phyloP scores from a whole-genome alignment of 371 early-diverging fungal species.

The Mucor sp. region DNA sequence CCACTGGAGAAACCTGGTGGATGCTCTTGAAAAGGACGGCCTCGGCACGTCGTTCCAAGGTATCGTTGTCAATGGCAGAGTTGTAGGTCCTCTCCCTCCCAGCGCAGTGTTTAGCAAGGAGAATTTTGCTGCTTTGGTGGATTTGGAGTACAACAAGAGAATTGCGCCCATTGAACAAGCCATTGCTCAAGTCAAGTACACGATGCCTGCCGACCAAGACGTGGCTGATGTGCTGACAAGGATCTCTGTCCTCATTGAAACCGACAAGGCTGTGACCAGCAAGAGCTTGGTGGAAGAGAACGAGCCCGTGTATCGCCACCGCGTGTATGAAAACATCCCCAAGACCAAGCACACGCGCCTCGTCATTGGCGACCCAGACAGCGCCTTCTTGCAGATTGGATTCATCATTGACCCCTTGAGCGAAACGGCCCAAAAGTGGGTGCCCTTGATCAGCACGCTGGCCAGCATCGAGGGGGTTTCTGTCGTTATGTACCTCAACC shows the following conservation, averaged over 20 bases:
- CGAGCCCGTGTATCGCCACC: conserved; percentile 23
- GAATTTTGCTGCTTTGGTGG: conserved; percentile 53
- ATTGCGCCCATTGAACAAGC: conserved; percentile 34
- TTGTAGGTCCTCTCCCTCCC: conserved; percentile 53
- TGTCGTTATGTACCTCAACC: conserved; percentile 67
- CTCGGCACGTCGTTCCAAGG: conserved; percentile 26
- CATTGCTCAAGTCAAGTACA: conserved; percentile 17
- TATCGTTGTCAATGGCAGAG: conserved; percentile 43
- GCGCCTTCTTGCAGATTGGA: conserved; percentile 59
- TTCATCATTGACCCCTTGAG: conserved; percentile 78
- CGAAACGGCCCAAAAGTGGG: conserved; percentile 77
- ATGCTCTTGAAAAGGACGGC: conserved; percentile 21
- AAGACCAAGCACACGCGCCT: conserved; percentile 28
- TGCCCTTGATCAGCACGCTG: conserved; percentile 66
- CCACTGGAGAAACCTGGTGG: conserved; percentile 20
- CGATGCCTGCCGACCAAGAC: neutral
- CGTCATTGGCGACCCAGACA: conserved; percentile 34
- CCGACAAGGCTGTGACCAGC: conserved; percentile 24
- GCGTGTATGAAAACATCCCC: conserved; percentile 22
- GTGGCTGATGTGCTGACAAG: conserved; percentile 27
- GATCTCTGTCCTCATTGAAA: conserved; percentile 29
- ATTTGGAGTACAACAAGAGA: conserved; percentile 48
- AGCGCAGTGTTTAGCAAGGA: conserved; percentile 40
- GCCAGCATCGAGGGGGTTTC: conserved; percentile 61
- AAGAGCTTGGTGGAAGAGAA: conserved; percentile 16